Evolutionary conservation across 2,329 filamentous ascomycete genomes (phyloP).

Genomic region (Exophiala dermatitidis): DNA sequence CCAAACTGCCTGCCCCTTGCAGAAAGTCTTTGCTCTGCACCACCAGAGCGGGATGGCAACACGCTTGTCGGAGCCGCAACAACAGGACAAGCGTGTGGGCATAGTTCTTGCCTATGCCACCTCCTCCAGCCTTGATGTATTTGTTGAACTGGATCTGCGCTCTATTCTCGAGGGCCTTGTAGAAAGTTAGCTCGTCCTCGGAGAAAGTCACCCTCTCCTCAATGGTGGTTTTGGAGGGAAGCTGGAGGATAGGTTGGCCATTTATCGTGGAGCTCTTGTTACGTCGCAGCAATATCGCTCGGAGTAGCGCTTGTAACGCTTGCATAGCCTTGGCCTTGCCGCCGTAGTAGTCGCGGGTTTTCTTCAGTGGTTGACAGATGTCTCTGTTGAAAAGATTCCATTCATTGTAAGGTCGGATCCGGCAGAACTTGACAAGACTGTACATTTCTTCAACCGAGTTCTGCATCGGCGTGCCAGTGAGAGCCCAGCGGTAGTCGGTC

Average conservation of each 20-base stretch:
- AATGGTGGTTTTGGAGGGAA: conserved; percentile 59
- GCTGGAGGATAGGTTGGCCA: conserved; percentile 64
- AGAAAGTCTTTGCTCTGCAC: conserved; percentile 50
- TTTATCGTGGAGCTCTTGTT: conserved; percentile 74
- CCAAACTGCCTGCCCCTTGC: conserved; percentile 41
- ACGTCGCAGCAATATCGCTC: conserved; percentile 72
- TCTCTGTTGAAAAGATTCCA: conserved; percentile 53
- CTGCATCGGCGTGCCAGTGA: conserved; percentile 84
- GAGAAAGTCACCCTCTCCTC: conserved; percentile 59
- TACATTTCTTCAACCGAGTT: conserved; percentile 73
- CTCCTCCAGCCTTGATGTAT: conserved; percentile 52
- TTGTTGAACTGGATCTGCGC: conserved; percentile 68
- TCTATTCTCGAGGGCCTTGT: conserved; percentile 58
- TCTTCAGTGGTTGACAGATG: conserved; percentile 49
- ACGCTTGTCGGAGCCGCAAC: conserved; percentile 71
- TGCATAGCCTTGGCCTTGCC: conserved; percentile 53
- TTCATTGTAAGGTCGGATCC: conserved; percentile 66
- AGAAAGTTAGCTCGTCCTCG: conserved; percentile 58
- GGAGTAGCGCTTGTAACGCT: conserved; percentile 66
- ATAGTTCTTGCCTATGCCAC: conserved; percentile 60
- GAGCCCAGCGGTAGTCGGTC: conserved; percentile 60
- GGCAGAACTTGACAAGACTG: conserved; percentile 68
- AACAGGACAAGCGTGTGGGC: conserved; percentile 73
- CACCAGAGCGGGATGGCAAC: conserved; percentile 68
- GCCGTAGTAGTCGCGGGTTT: conserved; percentile 25